Base-by-base conservation (phyloP, 306 rosid genomes). In the Fagus crenata region DNA sequence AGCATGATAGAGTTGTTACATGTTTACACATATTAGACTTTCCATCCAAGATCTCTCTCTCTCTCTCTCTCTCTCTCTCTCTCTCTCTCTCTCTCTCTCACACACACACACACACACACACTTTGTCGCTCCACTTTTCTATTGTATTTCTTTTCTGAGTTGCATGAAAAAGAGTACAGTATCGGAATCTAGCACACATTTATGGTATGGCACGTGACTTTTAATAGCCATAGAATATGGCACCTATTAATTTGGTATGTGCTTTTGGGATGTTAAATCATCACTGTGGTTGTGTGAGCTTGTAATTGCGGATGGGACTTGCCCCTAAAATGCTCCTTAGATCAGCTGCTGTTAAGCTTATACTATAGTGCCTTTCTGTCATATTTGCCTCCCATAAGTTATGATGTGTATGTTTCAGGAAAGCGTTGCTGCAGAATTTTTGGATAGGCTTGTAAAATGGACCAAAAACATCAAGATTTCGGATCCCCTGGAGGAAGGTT, bases 401-500 rank as follows among this genome's bases (percentile, higher is more conserved):
- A 14, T 63, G 69, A 14, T 63, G 9, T 33, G 36, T 68, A 69
- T 84, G 58, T 85, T 83, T 81, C 91, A 95, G 99, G 97, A 95
- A 84, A 87, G 86, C 84, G 90, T 95, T 61, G 97, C 99, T 5
- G 81, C 81, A 53, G 83, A 95, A 60, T 88, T 95, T 85, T 80
- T 95, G 79, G 85, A 87, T 73, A 90, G 78, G 87, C 89, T 92
- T n/a, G 92, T 87, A 65, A 78, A 95, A 77, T 95, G 97, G 97
- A 42, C 70, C 56, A 85, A 89, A 89, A 95, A 89, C 84, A 92
- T 95, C 80, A 90, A 92, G 86, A 85, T 95, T 74, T 91, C 97
- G 58, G 97, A 92, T 92, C 99, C 99, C 77, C 84, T 95, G 31
- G 97, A 90, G 85, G 99, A 95, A 87, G 99, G 97, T 75, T 95